phyloP scores from a whole-genome alignment of 495 filamentous ascomycete genomes.

The Mycothermus thermophilus region DNA sequence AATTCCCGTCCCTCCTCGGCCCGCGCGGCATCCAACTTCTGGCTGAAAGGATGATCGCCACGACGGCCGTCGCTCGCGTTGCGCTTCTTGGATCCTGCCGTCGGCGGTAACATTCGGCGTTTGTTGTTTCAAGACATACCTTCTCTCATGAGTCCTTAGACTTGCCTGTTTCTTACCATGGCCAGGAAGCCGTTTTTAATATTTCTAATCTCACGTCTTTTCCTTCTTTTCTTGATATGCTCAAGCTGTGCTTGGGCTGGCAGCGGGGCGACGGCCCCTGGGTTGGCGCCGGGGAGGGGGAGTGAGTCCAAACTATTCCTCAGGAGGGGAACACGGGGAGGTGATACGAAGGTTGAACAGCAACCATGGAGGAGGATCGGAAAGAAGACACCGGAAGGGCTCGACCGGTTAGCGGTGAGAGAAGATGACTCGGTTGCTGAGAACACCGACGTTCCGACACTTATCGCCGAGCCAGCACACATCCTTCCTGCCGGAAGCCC shows the following conservation, averaged over 20 bases:
- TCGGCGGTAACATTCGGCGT: slow-evolving; percentile 11
- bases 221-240: slow-evolving; percentile 9
- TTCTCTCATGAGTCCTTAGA: no score
- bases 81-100: slow-evolving; percentile 15
- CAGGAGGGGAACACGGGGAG: not conserved
- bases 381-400: not conserved
- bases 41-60: slow-evolving; percentile 22
- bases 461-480: slow-evolving; percentile 5
- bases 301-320: no score
- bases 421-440: not conserved
- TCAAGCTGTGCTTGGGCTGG: slow-evolving; percentile 15
- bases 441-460: not conserved
- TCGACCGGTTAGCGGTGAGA: not conserved
- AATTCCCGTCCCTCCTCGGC: no score
- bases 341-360: not conserved
- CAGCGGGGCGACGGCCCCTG: not conserved
- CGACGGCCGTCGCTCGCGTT: slow-evolving; percentile 7
- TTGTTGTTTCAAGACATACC: no score
- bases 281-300: not conserved
- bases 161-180: slow-evolving; percentile 7
- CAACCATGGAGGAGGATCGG: no score
- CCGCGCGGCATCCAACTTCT: no score
- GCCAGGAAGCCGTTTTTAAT: slow-evolving; percentile 6
- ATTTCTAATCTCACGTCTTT: slow-evolving; percentile 5
- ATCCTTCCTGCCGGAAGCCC: slow-evolving; percentile 3